phyloP scores from a whole-genome alignment of 108 stramenopile species.

The Ochromonas danica region DNA sequence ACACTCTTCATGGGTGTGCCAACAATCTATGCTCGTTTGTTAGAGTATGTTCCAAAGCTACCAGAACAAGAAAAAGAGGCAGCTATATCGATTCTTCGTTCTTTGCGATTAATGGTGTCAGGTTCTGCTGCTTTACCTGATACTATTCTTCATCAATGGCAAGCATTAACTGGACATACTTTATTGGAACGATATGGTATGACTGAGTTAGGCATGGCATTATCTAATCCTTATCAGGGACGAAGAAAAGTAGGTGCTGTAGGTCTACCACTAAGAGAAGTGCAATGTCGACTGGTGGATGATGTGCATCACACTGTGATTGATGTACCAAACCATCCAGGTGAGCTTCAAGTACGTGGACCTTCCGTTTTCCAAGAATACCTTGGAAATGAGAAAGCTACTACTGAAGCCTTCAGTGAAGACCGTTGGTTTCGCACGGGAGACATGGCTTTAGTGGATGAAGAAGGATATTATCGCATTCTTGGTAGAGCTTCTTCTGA shows the following conservation, averaged over 20 bases:
- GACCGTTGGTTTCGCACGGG: conserved; percentile 49
- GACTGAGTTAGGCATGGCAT: conserved; percentile 48
- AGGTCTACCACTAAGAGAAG: conserved; percentile 38
- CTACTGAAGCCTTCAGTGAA: conserved; percentile 40
- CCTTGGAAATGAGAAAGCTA: conserved; percentile 34
- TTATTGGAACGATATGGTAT: conserved; percentile 50
- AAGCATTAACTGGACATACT: conserved; percentile 38
- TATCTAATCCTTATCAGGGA: conserved; percentile 35
- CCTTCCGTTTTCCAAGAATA: conserved; percentile 38
- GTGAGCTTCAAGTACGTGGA: conserved; percentile 44
- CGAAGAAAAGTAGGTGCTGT: conserved; percentile 38
- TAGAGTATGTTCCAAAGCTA: conserved; percentile 25
- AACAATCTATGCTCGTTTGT: conserved; percentile 41
- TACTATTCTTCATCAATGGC: conserved; percentile 29
- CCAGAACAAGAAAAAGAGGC: background rate
- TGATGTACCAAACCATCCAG: conserved; percentile 20
- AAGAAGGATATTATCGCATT: conserved; percentile 22
- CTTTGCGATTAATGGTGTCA: conserved; percentile 42
- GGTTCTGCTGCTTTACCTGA: conserved; percentile 47
- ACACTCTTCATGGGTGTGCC: conserved; percentile 50
- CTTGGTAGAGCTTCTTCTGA: conserved; percentile 42
- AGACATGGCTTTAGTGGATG: conserved; percentile 32
- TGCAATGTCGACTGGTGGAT: conserved; percentile 25
- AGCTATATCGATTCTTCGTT: background rate
- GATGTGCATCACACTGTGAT: conserved; percentile 27